Evolutionary conservation across 1,139 yeast species (phyloP), one percentile per base, ranked within the genome.

Genomic region (Yamadazyma taylorii): DNA sequence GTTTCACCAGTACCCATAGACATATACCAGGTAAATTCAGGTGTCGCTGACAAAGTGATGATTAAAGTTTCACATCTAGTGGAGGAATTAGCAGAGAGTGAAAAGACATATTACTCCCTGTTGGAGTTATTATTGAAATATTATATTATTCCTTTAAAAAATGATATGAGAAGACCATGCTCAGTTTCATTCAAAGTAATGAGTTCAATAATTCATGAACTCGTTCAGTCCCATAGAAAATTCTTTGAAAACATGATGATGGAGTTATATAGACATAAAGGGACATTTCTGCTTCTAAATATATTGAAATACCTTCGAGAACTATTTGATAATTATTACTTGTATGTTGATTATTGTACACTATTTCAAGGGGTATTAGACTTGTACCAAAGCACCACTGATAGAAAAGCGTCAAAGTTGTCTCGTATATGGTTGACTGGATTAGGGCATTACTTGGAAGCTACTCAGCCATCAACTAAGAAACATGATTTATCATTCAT

Each of bases 1-100:
- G 32, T 37, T 4, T 60, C 66, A 1, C 67, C 67, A 1, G 17
- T 36, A 11, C 63, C 64, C 0, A 21, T 22, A 4, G 31, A 42
- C 3, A 30, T 52, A 4, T 58, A 48, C 29, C 51, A 58, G 2
- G 56, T 57, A 4, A 27, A 22, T 10, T 41, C 23, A 3, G 24
- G 26, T 3, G 21, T 10, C 5, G 17, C 7, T 3, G 22, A 17
- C 12, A 30, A 39, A 12, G 30, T 40, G 15, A 48, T 53, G 0
- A 60, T 52, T 35, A 58, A 59, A 23, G 45, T 75, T 33, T 56
- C 52, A 24, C 63, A 60, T 30, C 56, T 68, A 9, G 53, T 77
- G 12, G 70, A 72, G 39, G 85, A 79, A 49, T 50, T 78, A 2
- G 37, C 69, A 0, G 65, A 62, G 8, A 75, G 77, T 13, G 84